Percentiles rank a stretch among this genome's conserved stretches.
These are phyloP conservation scores for Xylaria castorea DNA, from an alignment of 495 filamentous ascomycete genomes.

Conservation along the genomic window DNA sequence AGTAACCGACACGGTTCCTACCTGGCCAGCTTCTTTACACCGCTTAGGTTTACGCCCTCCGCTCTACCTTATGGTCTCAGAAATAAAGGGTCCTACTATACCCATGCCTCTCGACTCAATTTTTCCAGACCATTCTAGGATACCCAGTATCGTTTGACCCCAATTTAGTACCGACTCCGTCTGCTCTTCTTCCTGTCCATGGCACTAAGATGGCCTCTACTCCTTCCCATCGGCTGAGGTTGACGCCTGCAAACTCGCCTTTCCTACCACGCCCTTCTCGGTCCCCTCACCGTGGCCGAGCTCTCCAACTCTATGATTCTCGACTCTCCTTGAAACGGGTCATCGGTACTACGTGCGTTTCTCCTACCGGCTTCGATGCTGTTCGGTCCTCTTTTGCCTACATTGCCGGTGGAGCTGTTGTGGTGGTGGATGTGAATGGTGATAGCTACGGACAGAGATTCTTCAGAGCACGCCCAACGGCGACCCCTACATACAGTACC, in stretches of 20 bases:
- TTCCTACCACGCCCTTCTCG: constrained; percentile 65
- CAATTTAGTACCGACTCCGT: constrained; percentile 1
- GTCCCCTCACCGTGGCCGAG: constrained; percentile 64
- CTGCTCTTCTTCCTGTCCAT: constrained; percentile 46
- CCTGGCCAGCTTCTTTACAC: background rate
- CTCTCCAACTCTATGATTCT: constrained; percentile 49
- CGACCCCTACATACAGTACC: constrained; percentile 64
- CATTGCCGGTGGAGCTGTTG: constrained; percentile 90
- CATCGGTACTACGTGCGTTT: constrained; percentile 84
- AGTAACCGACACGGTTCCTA: background rate
- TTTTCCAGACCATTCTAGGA: constrained; percentile 34
- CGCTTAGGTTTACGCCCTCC: background rate
- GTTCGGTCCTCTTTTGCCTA: constrained; percentile 82
- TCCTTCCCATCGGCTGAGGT: constrained; percentile 69
- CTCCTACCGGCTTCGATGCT: constrained; percentile 85
- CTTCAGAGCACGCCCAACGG: constrained; percentile 84
- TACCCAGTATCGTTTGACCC: constrained; percentile 36
- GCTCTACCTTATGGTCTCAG: constrained; percentile 5
- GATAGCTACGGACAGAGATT: constrained; percentile 82
- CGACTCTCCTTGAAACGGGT: constrained; percentile 79
- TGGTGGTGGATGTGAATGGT: constrained; percentile 82
- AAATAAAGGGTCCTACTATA: constrained; percentile 1
- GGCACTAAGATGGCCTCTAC: constrained; percentile 64
- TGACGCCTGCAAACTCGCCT: constrained; percentile 83
- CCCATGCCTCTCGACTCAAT: constrained; percentile 36